Percentiles rank a stretch among this genome's conserved stretches.
phyloP scores from a whole-genome alignment of 306 rosid species.

The Rosa chinensis region DNA sequence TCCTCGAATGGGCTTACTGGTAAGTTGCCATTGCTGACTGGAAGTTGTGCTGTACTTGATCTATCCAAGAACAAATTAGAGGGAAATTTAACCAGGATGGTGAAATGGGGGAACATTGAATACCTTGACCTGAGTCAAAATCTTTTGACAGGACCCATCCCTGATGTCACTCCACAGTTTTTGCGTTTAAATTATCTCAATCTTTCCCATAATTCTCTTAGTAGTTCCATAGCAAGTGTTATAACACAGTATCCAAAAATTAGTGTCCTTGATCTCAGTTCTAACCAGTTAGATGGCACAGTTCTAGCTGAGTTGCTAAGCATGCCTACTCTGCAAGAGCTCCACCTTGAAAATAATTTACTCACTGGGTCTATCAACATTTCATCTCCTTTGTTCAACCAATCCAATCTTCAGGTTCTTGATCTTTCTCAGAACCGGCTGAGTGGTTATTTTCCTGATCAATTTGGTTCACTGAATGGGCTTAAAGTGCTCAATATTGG shows the following conservation, averaged over 20 bases:
- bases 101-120: conserved; percentile 91
- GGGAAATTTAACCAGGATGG: conserved; percentile 77
- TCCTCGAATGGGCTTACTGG: conserved; percentile 77
- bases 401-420: conserved; percentile 68
- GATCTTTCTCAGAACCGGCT: conserved; percentile 84
- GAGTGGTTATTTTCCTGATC: conserved; percentile 80
- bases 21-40: conserved; percentile 81
- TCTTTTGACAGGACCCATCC: conserved; percentile 70
- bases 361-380: conserved; percentile 62
- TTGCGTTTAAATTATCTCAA: conserved; percentile 75
- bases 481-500: conserved; percentile 74
- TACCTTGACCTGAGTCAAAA: conserved; percentile 87
- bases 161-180: conserved; percentile 81
- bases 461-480: conserved; percentile 56
- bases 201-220: conserved; percentile 69
- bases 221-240: conserved; percentile 60
- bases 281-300: conserved; percentile 67
- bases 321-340: conserved; percentile 80
- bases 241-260: conserved; percentile 82
- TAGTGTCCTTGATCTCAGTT: conserved; percentile 80
- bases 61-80: conserved; percentile 75
- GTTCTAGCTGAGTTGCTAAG: conserved; percentile 54
- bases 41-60: conserved; percentile 89
- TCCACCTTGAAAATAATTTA: conserved; percentile 69
- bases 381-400: conserved; percentile 46